Base-by-base conservation (phyloP, 2,329 filamentous ascomycete genomes). In the Cladosporium velox region DNA sequence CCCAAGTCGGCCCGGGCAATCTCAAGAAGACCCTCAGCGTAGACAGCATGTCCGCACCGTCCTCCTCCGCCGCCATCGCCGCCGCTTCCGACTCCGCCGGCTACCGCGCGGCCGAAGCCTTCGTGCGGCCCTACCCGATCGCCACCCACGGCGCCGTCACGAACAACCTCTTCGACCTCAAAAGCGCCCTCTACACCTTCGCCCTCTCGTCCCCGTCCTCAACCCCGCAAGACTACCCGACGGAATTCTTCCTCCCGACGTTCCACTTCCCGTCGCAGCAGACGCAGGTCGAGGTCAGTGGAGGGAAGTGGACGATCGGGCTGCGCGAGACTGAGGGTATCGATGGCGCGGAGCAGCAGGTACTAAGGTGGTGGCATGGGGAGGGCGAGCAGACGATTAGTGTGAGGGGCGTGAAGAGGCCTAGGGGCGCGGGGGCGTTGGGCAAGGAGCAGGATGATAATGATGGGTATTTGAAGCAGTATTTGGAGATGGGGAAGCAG, bases 31-130 rank as follows among this genome's bases (percentile, higher is more conserved):
- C 89, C 1, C 80, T 98, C 26, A 88, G 87, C 12, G 87, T 86
- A 64, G 80, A 83, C 41, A 59, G 35, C 35, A 84, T 84, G 82
- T 66, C 63, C 55, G 52, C 65, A 34, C 65, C 69, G 52, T 41
- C 26, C 6, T 65, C 67, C 38, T 55, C 67, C 15, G 61, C 72
- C 57, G 41, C 67, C 18, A 51, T 67, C 4, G 61, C 66, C 30
- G 54, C 63, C 14, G 58, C 35, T 14, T 64, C 84, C n/a, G 86
- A 85, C 65, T 80, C 86, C 1, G 87, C 89, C 0, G 94, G 95
- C 1, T 92, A 90, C 73, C 90, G 95, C 44, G 95, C 94, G 1
- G 94, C 93, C 4, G 94, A 99, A 79, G 94, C 96, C 0, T 98
- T 92, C 73, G 88, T 98, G 38, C 89, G 95, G 1, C 95, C 95